Evolutionary conservation across 2,329 filamentous ascomycete species (phyloP).

Genomic region (Ceratocystis variospora): DNA sequence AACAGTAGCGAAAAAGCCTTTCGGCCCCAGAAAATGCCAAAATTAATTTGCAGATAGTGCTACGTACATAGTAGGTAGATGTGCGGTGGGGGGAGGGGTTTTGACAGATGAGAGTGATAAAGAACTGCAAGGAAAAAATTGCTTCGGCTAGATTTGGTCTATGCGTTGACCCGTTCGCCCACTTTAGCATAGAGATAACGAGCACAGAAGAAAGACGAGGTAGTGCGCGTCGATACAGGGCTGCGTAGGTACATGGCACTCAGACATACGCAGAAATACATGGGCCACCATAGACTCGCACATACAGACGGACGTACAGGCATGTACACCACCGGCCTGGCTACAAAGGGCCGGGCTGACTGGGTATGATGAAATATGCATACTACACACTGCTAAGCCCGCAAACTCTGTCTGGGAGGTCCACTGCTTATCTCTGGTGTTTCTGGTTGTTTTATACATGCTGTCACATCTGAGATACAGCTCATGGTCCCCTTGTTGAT

Average conservation of each 20-base stretch:
- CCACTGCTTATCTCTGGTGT: background rate
- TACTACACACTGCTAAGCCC: background rate
- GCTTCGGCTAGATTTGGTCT: background rate
- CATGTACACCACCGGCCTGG: background rate
- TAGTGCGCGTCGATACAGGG: no score
- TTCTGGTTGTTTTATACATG: background rate
- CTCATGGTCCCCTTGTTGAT: background rate
- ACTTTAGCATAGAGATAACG: background rate
- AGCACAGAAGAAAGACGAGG: background rate
- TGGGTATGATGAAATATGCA: background rate
- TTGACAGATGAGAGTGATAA: background rate
- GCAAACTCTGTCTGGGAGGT: background rate
- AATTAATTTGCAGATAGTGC: background rate
- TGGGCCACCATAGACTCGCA: background rate
- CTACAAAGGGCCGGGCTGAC: background rate
- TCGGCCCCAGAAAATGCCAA: background rate
- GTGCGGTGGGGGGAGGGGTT: background rate
- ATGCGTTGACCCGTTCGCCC: conserved; percentile 1
- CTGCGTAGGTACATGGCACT: background rate
- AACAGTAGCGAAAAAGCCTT: background rate
- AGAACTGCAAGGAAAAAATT: conserved; percentile 2
- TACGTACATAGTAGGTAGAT: background rate
- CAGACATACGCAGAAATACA: background rate
- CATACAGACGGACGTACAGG: background rate
- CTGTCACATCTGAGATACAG: background rate